Evolutionary conservation across 345 rosid genomes (phyloP).

Genomic region (Bruguiera gymnorhiza): DNA sequence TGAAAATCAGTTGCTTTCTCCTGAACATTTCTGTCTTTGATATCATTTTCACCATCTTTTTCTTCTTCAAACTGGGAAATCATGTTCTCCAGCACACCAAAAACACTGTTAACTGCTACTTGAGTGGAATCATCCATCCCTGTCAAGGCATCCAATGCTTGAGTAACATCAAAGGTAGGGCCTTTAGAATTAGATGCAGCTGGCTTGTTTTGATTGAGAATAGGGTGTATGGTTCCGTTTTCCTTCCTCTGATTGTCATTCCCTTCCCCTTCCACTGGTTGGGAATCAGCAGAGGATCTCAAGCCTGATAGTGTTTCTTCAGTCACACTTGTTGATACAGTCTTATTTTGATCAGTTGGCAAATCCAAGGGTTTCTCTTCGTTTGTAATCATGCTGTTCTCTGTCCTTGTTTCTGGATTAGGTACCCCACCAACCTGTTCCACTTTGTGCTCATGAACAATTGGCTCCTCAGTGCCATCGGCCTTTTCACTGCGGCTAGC

Average conservation of each 20-base stretch:
- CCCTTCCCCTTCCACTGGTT: slow-evolving; percentile 46
- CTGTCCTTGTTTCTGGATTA: slow-evolving; percentile 35
- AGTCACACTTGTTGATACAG: slow-evolving; percentile 22
- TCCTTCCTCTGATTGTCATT: slow-evolving; percentile 53
- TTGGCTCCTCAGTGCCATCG: slow-evolving; percentile 29
- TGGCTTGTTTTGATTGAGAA: slow-evolving; percentile 40
- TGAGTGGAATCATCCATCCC: slow-evolving; percentile 96
- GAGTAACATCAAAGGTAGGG: slow-evolving; percentile 52
- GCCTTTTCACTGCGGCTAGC: slow-evolving; percentile 31
- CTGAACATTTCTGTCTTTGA: slow-evolving; percentile 28
- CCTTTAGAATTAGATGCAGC: slow-evolving; percentile 33
- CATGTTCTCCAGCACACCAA: slow-evolving; percentile 88
- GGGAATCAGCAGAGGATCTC: slow-evolving; percentile 47
- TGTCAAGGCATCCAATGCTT: slow-evolving; percentile 83
- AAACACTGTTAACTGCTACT: slow-evolving; percentile 92
- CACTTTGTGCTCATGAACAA: slow-evolving; percentile 34
- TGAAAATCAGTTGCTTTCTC: slow-evolving; percentile 30
- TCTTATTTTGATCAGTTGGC: slow-evolving; percentile 45
- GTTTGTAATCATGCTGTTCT: slow-evolving; percentile 29
- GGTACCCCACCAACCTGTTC: slow-evolving; percentile 37
- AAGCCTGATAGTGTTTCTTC: slow-evolving; percentile 41
- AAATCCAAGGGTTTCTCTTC: slow-evolving; percentile 45
- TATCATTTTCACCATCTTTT: slow-evolving; percentile 40
- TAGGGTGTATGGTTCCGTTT: slow-evolving; percentile 41
- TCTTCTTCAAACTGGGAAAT: slow-evolving; percentile 69